phyloP scores from a whole-genome alignment of 2,329 filamentous ascomycete species.

The Pseudodiploospora longispora region DNA sequence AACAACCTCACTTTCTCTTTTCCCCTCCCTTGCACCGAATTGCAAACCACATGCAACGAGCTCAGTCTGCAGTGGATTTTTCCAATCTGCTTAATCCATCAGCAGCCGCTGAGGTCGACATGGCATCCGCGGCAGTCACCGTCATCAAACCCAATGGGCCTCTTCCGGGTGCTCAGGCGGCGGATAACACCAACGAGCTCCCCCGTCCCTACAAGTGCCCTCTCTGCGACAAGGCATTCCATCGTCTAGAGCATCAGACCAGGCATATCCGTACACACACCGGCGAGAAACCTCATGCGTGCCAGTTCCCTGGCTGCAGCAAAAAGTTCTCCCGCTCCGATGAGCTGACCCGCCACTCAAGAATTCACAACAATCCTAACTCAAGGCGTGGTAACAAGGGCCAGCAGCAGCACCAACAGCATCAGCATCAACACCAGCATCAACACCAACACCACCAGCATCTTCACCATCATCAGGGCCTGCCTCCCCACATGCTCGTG shows the following conservation, averaged over 20 bases:
- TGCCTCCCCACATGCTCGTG: constrained; percentile 37
- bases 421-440: constrained; percentile 30
- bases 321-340: constrained; percentile 97
- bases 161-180: constrained; percentile 51
- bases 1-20: too few relatives aligned
- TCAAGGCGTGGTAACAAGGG: constrained; percentile 86
- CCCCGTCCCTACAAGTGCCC: constrained; percentile 98
- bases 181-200: constrained; percentile 58
- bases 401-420: constrained; percentile 33
- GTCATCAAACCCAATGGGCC: constrained; percentile 56
- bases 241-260: constrained; percentile 90
- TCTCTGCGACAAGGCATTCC: constrained; percentile 96
- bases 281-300: constrained; percentile 95
- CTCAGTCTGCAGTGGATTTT: constrained; percentile 66
- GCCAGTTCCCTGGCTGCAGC: constrained; percentile 89
- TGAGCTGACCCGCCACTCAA: constrained; percentile 90
- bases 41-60: constrained; percentile 63
- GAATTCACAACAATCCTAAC: constrained; percentile 99
- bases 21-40: neutral
- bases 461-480: constrained; percentile 29
- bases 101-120: constrained; percentile 29
- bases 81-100: constrained; percentile 64
- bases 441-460: constrained; percentile 23
- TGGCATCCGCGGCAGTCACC: constrained; percentile 43
- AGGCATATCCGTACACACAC: constrained; percentile 93